Evolutionary conservation across 2,329 filamentous ascomycete genomes (phyloP).

Genomic region (Arachnomyces sp.): DNA sequence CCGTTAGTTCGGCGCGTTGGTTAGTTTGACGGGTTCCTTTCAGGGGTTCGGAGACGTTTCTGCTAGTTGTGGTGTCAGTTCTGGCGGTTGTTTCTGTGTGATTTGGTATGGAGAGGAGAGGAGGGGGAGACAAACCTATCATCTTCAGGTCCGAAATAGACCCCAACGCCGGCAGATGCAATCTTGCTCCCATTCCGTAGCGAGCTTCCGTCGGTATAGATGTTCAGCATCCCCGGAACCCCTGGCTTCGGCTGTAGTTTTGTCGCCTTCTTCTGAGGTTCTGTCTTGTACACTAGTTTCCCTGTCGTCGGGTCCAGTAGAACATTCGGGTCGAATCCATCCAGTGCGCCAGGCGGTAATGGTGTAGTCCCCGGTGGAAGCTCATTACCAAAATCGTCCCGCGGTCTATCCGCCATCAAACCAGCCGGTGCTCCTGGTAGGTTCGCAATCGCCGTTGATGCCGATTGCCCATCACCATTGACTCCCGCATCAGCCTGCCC

Average conservation of each 20-base stretch:
- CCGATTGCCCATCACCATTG: conserved; percentile 1
- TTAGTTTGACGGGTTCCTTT: conserved; percentile 75
- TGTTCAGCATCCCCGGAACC: conserved; percentile 46
- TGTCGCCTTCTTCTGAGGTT: conserved; percentile 40
- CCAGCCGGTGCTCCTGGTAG: conserved; percentile 23
- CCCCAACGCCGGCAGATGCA: conserved; percentile 55
- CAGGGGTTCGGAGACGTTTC: conserved; percentile 70
- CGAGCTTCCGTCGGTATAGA: conserved; percentile 59
- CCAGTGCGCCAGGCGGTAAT: conserved; percentile 48
- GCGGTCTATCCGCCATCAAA: conserved; percentile 34
- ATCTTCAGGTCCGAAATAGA: conserved; percentile 57
- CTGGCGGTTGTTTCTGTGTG: neutral
- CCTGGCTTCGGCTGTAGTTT: conserved; percentile 37
- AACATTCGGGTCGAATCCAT: conserved; percentile 55
- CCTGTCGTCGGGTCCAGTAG: conserved; percentile 48
- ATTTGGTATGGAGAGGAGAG: conserved; percentile 3
- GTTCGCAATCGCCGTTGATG: conserved; percentile 30
- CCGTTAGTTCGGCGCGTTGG: conserved; percentile 89
- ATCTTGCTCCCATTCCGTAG: conserved; percentile 50
- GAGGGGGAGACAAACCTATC: conserved; percentile 37
- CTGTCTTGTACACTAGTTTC: conserved; percentile 48
- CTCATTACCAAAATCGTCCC: conserved; percentile 36
- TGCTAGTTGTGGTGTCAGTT: conserved; percentile 29
- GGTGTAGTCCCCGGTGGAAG: conserved; percentile 49
- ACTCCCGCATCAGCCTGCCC: neutral